Evolutionary conservation across 495 filamentous ascomycete species (phyloP), one percentile per base, ranked within the genome.

Genomic region (Penicillium goetzii): DNA sequence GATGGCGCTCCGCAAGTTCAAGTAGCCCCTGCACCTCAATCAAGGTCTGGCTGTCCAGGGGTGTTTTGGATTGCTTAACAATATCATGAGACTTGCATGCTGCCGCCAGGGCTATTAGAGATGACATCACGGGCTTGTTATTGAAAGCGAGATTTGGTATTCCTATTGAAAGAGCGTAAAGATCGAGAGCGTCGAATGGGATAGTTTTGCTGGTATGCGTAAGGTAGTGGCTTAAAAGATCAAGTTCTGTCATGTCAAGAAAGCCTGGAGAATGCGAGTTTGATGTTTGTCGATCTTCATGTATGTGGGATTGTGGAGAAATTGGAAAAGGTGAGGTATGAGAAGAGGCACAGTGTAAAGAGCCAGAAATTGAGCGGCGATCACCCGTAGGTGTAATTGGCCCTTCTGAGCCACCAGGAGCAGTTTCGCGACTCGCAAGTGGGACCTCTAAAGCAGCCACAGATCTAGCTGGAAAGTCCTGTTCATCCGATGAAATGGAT

Each of bases 111-210:
- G 47, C 47, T 50, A 50, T 50, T 9, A 50, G 7, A 14, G 47
- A 50, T 15, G 47, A 50, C 47, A 50, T 50, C 1, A 50, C 47
- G 11, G 47, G 47, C 12, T 28, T 50, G 47, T 17, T 28, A 0
- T 17, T 26, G 25, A 50, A 50, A 8, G 47, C 47, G 23, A 50
- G 47, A 15, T 50, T 50, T 50, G 47, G 47, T 8, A 50, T 50
- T 17, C 47, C 47, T 50, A 50, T 28, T 3, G 47, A 50, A 28
- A 50, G 25, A 7, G 47, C 47, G 47, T 50, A 50, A 17, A 50
- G 47, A 28, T 50, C 47, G 4, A 50, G 47, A 21, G 23, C 12
- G n/a, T 50, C 47, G 23, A 50, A 50, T 6, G 47, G 47, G 11
- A 50, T 28, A 15, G 25, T 50, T 17, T 50, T 26, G 47, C 47